Base-by-base conservation (phyloP, 208 protist species). In the Wallacemonas rigidus region DNA sequence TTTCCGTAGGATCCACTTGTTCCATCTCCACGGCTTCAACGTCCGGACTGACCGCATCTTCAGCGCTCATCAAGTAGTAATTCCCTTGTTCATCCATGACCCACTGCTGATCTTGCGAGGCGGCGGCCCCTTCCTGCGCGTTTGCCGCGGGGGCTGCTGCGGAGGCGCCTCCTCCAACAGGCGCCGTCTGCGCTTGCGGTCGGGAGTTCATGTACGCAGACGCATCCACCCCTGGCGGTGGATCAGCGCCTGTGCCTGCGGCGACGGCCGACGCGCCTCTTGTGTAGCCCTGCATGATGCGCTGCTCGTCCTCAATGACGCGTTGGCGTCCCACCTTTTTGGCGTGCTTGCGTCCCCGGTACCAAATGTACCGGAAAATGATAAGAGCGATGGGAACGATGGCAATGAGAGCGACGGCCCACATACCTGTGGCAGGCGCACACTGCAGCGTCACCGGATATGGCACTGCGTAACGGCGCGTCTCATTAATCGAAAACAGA, bases 261-360 rank as follows among this genome's bases (percentile, higher is more conserved):
- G 53, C 47, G 54, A 51, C 41, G 48, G 53, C 45, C 38, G 56
- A 8, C 38, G 64, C 39, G 40, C 70, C 63, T 14, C 67, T 81
- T 5, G 63, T 67, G 77, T 81, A 86, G 12, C 75, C 74, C 55
- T 89, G 77, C 75, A 90, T 86, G 44, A 85, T 77, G 48, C 81
- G 80, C 68, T 76, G 68, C 69, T 92, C 89, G 62, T 94, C 87
- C 58, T 83, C 86, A 43, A 89, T 80, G 41, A 92, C 76, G 65
- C 67, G 62, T 36, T 58, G 50, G 15, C 83, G 81, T 64, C 82
- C 81, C 9, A 67, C 61, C 58, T 90, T 87, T 67, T 93, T 93
- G 0, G 81, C 77, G 41, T 64, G 61, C 15, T 76, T 79, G 36
- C 83, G 81, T 1, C 86, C 91, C 40, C 73, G 77, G 58, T 82